These are phyloP conservation scores for Malus hybrid DNA, from an alignment of 331 rosid genomes.

Conservation along the genomic window DNA sequence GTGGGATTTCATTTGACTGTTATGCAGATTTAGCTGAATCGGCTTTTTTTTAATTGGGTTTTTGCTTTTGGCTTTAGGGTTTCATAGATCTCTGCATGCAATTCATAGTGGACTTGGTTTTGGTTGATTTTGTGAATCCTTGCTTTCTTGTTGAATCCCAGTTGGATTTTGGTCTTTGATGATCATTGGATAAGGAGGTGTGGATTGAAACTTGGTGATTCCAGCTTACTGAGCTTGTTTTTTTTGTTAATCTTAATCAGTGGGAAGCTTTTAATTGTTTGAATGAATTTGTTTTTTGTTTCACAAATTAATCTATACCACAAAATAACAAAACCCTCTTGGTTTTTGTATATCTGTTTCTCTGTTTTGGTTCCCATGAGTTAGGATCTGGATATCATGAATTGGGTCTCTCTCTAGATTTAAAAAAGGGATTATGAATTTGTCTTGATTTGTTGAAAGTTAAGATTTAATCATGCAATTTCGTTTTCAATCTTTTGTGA, in stretches of 20 bases:
- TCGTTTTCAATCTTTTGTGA: neutral
- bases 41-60: neutral
- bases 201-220: neutral
- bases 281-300: neutral
- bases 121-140: neutral
- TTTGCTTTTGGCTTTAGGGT: neutral
- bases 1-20: neutral
- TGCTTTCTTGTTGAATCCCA: neutral
- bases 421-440: neutral
- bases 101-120: neutral
- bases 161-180: constrained; percentile 5
- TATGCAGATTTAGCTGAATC: neutral
- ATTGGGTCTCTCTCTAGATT: neutral
- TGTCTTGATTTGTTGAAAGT: neutral
- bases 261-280: neutral
- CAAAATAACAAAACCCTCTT: neutral
- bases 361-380: constrained; percentile 1
- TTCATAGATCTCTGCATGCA: constrained; percentile 36
- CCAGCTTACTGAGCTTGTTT: neutral
- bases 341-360: neutral
- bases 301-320: neutral
- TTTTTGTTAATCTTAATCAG: neutral
- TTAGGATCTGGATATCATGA: constrained; percentile 1
- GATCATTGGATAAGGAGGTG: neutral
- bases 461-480: neutral